phyloP scores from a whole-genome alignment of 2,329 filamentous ascomycete species.

The Daldinia eschscholtzii region DNA sequence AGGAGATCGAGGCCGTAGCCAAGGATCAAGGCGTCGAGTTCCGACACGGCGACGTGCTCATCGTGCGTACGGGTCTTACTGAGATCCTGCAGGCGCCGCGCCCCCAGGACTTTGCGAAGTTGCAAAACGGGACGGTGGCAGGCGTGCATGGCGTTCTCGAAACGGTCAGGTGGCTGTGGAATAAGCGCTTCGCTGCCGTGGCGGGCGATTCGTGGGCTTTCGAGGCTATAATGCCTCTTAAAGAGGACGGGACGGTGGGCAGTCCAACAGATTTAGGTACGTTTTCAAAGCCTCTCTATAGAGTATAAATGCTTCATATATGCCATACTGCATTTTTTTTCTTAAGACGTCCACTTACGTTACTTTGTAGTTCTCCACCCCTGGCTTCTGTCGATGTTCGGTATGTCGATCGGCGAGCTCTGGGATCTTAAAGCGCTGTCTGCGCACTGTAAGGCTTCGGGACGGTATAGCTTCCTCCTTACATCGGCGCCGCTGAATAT shows the following conservation, averaged over 20 bases:
- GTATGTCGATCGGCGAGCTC: slow-evolving; percentile 67
- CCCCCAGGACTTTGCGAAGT: slow-evolving; percentile 53
- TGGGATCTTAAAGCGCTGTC: slow-evolving; percentile 68
- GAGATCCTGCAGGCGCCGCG: slow-evolving; percentile 66
- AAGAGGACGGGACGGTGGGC: slow-evolving; percentile 55
- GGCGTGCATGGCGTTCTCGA: slow-evolving; percentile 63
- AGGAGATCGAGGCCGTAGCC: slow-evolving; percentile 70
- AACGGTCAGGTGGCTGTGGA: slow-evolving; percentile 75
- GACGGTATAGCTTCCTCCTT: slow-evolving; percentile 72
- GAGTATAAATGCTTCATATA: neutral
- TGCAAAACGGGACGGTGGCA: slow-evolving; percentile 50
- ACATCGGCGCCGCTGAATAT: slow-evolving; percentile 71
- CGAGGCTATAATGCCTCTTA: slow-evolving; percentile 71
- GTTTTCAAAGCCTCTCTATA: slow-evolving; percentile 29
- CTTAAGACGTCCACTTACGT: slow-evolving; percentile 9
- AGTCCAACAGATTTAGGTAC: slow-evolving; percentile 56
- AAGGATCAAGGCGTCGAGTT: slow-evolving; percentile 72
- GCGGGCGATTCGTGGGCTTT: slow-evolving; percentile 73
- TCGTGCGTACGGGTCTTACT: slow-evolving; percentile 73
- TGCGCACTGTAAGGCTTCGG: slow-evolving; percentile 63
- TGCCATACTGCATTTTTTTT: neutral
- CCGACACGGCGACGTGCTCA: slow-evolving; percentile 73
- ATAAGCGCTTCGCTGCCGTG: slow-evolving; percentile 75
- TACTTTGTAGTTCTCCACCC: slow-evolving; percentile 58
- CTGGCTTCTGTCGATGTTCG: slow-evolving; percentile 64